phyloP scores from a whole-genome alignment of 768 basidiomycete genomes.

The Termitomyces sp. region DNA sequence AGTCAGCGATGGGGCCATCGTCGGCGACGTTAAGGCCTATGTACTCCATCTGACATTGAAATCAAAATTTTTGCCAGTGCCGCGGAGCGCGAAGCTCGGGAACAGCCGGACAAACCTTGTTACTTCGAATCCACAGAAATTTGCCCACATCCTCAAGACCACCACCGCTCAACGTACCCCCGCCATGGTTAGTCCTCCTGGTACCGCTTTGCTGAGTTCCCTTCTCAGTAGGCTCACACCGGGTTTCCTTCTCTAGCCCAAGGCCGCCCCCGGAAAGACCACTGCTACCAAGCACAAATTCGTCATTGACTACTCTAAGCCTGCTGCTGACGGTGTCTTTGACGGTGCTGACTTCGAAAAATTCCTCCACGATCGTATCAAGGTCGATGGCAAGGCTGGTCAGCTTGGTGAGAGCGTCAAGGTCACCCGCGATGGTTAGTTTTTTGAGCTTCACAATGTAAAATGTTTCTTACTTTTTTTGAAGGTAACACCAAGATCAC shows the following conservation, averaged over 20 bases:
- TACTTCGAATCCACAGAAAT: conserved; percentile 35
- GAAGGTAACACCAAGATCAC: conserved; percentile 79
- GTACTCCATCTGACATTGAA: conserved; percentile 1
- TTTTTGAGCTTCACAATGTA: not conserved
- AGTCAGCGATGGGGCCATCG: conserved; percentile 47
- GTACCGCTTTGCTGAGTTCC: conserved; percentile 83
- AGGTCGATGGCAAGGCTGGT: conserved; percentile 89
- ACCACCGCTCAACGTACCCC: conserved; percentile 14
- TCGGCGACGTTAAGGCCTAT: conserved; percentile 2
- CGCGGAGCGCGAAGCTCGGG: conserved; percentile 14
- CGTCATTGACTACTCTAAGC: conserved; percentile 81
- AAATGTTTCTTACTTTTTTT: conserved; percentile 1
- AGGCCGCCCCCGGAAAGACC: conserved; percentile 51
- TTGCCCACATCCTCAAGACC: conserved; percentile 24
- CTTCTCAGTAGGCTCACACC: conserved; percentile 89
- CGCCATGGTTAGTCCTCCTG: conserved; percentile 70
- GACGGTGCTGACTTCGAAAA: conserved; percentile 70
- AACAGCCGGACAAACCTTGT: conserved; percentile 28
- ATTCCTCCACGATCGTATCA: conserved; percentile 91
- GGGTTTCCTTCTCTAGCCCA: conserved; percentile 48
- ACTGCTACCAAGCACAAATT: conserved; percentile 70
- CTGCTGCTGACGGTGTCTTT: conserved; percentile 56
- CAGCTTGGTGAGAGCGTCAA: conserved; percentile 89
- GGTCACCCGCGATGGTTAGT: conserved; percentile 81
- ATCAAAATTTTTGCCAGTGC: conserved; percentile 14